These are phyloP conservation scores for Trichoderma asperelloides DNA, from an alignment of 495 filamentous ascomycete genomes.

Conservation along the genomic window DNA sequence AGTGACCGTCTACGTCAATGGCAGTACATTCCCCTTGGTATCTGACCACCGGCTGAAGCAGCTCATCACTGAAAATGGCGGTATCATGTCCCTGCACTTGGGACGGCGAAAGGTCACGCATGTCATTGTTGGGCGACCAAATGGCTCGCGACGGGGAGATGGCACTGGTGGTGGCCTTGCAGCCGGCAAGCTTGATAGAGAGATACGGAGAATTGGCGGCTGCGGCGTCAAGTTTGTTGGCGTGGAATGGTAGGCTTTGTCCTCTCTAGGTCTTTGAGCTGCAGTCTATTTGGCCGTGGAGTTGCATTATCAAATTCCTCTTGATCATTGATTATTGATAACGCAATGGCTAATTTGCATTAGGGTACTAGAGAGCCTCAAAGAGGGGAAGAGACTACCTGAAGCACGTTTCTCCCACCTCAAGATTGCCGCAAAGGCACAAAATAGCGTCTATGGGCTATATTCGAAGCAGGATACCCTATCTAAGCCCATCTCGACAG, in stretches of 20 bases:
- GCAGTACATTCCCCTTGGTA: conserved; percentile 68
- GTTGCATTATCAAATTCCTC: no score
- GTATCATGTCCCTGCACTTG: conserved; percentile 54
- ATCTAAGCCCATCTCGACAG: not conserved
- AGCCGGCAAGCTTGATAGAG: conserved; percentile 72
- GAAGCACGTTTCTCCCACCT: conserved; percentile 61
- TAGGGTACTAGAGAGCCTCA: conserved; percentile 72
- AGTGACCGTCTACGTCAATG: conserved; percentile 77
- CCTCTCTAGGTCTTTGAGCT: no score
- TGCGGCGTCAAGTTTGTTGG: conserved; percentile 69
- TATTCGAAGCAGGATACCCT: conserved; percentile 23
- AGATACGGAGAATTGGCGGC: conserved; percentile 56
- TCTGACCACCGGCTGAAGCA: conserved; percentile 83
- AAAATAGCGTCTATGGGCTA: conserved; percentile 52
- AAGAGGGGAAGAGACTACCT: conserved; percentile 60
- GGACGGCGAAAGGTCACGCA: conserved; percentile 72
- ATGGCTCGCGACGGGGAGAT: conserved; percentile 19
- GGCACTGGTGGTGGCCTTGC: conserved; percentile 73
- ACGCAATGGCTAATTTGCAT: not conserved
- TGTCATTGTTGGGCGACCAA: conserved; percentile 66
- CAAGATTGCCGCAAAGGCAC: conserved; percentile 49
- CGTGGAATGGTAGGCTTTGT: conserved; percentile 63
- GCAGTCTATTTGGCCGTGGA: no score
- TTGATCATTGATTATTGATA: no score
- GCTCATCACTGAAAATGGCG: conserved; percentile 66